phyloP scores from a whole-genome alignment of 1,139 yeast species.

The Diutina mesorugosa region DNA sequence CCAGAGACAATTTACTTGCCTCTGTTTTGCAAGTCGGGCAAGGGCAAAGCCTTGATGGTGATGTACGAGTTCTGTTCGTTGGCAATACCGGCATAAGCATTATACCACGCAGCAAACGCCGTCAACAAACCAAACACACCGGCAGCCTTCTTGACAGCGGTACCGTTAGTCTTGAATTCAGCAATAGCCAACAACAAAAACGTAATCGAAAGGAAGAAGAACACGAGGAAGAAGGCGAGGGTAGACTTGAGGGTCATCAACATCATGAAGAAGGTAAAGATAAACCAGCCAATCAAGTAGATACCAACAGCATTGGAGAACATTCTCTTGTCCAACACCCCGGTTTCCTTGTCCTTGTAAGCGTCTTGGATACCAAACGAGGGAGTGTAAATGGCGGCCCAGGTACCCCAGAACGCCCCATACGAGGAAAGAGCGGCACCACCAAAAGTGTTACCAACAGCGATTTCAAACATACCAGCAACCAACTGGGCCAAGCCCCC shows the following conservation, averaged over 20 bases:
- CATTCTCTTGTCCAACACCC: conserved; percentile 21
- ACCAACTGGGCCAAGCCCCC: conserved; percentile 67
- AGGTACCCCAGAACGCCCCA: conserved; percentile 87
- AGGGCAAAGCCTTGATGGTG: conserved; percentile 36
- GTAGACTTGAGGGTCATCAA: conserved; percentile 70
- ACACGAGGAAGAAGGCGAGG: conserved; percentile 57
- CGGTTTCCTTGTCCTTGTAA: conserved; percentile 14
- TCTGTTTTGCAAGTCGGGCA: conserved; percentile 12
- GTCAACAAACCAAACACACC: conserved; percentile 75
- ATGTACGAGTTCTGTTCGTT: conserved; percentile 58
- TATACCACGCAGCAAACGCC: conserved; percentile 77
- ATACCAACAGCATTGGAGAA: conserved; percentile 51
- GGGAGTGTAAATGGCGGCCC: conserved; percentile 60
- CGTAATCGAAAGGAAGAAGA: conserved; percentile 51
- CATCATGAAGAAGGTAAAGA: conserved; percentile 59
- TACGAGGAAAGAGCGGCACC: conserved; percentile 71
- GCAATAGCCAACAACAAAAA: conserved; percentile 57
- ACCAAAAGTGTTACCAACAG: conserved; percentile 67
- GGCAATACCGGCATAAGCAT: conserved; percentile 86
- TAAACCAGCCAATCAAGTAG: conserved; percentile 65
- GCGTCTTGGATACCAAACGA: conserved; percentile 63
- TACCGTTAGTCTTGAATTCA: conserved; percentile 21
- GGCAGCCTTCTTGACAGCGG: conserved; percentile 43
- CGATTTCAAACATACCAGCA: conserved; percentile 74
- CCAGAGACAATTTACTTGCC: not conserved